These are phyloP conservation scores for Populus tremula DNA, from an alignment of 345 rosid species.

Conservation along the genomic window DNA sequence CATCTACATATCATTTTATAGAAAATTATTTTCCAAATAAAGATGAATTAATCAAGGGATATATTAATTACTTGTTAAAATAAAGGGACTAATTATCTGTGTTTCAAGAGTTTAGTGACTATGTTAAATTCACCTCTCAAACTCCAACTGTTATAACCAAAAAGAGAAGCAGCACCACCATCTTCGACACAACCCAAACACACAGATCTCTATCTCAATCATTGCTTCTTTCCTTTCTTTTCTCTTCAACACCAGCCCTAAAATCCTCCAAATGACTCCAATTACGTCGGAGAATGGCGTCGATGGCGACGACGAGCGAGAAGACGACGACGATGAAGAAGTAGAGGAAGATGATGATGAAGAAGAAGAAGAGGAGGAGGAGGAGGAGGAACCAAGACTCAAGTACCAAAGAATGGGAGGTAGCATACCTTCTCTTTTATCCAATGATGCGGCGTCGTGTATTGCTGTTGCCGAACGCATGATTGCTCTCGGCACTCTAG, in stretches of 20 bases:
- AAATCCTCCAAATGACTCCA: conserved; percentile 56
- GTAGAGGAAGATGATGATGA: conserved; percentile 17
- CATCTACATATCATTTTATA: too few relatives aligned
- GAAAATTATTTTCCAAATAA: too few relatives aligned
- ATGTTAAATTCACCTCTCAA: background rate
- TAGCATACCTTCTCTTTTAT: conserved; percentile 75
- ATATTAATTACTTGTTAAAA: background rate
- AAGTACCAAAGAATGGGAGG: conserved; percentile 99
- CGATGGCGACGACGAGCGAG: conserved; percentile 85
- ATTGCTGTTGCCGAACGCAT: conserved; percentile 89
- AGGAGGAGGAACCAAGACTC: conserved; percentile 87
- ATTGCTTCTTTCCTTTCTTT: background rate
- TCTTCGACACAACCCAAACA: background rate
- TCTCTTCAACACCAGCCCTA: background rate
- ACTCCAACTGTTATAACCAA: background rate
- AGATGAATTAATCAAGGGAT: background rate
- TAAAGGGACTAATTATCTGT: background rate
- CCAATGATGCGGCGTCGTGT: conserved; percentile 90
- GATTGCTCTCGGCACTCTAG: conserved; percentile 96
- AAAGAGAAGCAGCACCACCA: background rate
- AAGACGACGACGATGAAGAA: conserved; percentile 38
- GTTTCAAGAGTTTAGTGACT: background rate
- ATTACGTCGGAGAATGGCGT: conserved; percentile 89
- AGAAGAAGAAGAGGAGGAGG: conserved; percentile 46
- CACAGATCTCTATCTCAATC: conserved; percentile 14